phyloP scores from a whole-genome alignment of 73 alveolate species.

The Breviolum minutum region DNA sequence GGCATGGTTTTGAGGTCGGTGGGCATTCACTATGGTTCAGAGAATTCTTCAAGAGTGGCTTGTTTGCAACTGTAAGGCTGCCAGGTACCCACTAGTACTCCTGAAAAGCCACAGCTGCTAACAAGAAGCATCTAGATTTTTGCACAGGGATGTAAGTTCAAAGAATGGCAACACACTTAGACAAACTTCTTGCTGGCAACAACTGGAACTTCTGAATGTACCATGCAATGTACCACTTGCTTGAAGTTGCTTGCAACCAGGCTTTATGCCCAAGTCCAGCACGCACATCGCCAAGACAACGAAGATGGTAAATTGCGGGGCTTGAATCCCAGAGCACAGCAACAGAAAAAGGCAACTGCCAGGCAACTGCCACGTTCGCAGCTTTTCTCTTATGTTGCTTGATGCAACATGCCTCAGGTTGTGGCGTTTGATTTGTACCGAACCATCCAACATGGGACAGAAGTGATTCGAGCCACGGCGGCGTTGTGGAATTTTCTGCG shows the following conservation, averaged over 20 bases:
- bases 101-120: no score
- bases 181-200: background rate
- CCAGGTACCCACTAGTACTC: no score
- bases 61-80: background rate
- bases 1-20: conserved; percentile 16
- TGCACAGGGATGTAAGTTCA: background rate
- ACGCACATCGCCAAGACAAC: conserved; percentile 68
- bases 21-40: conserved; percentile 93
- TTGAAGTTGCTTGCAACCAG: background rate
- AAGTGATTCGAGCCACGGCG: conserved; percentile 39
- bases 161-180: no score
- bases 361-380: background rate
- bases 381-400: background rate
- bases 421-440: conserved; percentile 78
- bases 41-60: conserved; percentile 83
- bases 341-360: background rate
- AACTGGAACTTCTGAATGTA: background rate
- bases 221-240: background rate
- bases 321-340: background rate
- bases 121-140: no score
- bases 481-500: background rate
- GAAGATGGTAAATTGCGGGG: conserved; percentile 82
- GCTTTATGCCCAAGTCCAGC: conserved; percentile 82
- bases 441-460: conserved; percentile 66
- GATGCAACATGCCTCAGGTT: conserved; percentile 3